A percentile compares a stretch with the other conserved stretches of the same genome.
phyloP scores from a whole-genome alignment of 179 eudicot genomes.

The Dionaea muscipula region DNA sequence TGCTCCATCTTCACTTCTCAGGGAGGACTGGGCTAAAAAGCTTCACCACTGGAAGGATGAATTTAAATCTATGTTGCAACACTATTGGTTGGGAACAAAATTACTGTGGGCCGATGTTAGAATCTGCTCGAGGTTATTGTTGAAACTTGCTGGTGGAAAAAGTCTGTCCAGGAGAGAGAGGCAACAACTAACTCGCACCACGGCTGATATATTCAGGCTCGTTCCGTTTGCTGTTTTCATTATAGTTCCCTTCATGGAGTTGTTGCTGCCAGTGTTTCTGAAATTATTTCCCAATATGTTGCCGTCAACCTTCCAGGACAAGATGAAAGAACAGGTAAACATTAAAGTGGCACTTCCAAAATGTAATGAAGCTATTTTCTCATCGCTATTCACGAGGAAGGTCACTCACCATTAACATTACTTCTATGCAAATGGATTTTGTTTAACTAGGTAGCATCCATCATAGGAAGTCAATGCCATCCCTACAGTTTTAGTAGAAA shows the following conservation, averaged over 20 bases:
- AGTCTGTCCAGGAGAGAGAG: constrained; percentile 81
- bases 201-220: constrained; percentile 91
- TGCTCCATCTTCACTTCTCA: constrained; percentile 10
- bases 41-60: constrained; percentile 64
- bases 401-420: no score
- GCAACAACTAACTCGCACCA: constrained; percentile 78
- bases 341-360: constrained; percentile 5
- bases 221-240: constrained; percentile 80
- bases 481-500: no score
- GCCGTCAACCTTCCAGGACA: constrained; percentile 86
- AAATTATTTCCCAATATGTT: constrained; percentile 81
- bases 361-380: no score
- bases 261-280: constrained; percentile 60
- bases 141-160: constrained; percentile 61
- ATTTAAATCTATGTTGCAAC: constrained; percentile 51
- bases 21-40: constrained; percentile 82
- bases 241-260: constrained; percentile 83
- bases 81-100: constrained; percentile 80
- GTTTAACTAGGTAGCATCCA: no score
- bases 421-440: no score
- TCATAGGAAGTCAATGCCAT: no score
- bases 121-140: constrained; percentile 53
- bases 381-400: no score
- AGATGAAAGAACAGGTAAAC: constrained; percentile 79
- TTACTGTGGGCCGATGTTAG: constrained; percentile 85